phyloP scores from a whole-genome alignment of 495 filamentous ascomycete genomes.

The Glutinoglossum americanum region DNA sequence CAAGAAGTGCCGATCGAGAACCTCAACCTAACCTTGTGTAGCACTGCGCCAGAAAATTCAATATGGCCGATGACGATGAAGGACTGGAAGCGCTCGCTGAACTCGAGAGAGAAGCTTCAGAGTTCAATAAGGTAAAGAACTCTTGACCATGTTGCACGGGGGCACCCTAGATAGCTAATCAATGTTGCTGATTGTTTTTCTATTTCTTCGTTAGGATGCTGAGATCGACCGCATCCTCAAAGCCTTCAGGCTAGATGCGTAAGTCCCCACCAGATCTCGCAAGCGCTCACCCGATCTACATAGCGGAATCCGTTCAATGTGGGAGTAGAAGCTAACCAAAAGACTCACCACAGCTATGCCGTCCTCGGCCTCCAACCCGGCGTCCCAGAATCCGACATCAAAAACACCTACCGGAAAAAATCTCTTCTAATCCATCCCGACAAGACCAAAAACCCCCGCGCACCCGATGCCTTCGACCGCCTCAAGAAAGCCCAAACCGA shows the following conservation, averaged over 20 bases:
- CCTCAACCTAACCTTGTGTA: background rate
- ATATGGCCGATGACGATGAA: slow-evolving; percentile 21
- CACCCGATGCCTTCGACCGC: slow-evolving; percentile 90
- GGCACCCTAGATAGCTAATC: no score
- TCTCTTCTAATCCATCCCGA: slow-evolving; percentile 97
- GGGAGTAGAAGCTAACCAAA: background rate
- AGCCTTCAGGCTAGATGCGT: slow-evolving; percentile 81
- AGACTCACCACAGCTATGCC: slow-evolving; percentile 39
- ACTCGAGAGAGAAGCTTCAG: slow-evolving; percentile 69
- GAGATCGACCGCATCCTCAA: slow-evolving; percentile 89
- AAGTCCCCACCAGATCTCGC: slow-evolving; percentile 3
- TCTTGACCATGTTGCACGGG: background rate
- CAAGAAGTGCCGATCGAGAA: background rate
- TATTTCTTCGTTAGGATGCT: slow-evolving; percentile 40
- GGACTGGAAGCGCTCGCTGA: slow-evolving; percentile 66
- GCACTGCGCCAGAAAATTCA: background rate
- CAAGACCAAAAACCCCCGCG: slow-evolving; percentile 78
- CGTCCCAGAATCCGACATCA: slow-evolving; percentile 90
- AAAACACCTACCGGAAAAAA: slow-evolving; percentile 77
- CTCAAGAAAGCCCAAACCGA: slow-evolving; percentile 84
- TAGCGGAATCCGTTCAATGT: background rate
- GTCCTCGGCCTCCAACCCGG: slow-evolving; percentile 92
- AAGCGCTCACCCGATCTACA: background rate
- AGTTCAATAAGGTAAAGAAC: slow-evolving; percentile 55
- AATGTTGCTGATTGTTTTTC: no score